Conservation (phyloP, 176 grass and related monocot species). For the Cymbopogon citratus region DNA sequence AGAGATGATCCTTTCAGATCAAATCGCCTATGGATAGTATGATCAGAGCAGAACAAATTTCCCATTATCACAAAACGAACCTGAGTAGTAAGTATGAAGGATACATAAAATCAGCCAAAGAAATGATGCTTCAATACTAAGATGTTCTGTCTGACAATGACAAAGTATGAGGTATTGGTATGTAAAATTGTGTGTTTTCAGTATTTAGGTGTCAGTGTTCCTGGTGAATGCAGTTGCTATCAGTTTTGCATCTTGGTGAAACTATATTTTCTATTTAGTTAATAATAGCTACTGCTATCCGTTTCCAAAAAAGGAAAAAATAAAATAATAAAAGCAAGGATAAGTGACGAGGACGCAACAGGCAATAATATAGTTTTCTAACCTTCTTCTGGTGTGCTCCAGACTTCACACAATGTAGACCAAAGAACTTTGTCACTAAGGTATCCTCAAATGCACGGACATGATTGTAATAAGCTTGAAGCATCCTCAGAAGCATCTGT, state of each 20-base stretch:
- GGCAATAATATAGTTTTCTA: slow-evolving; percentile 16
- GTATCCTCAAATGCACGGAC: slow-evolving; percentile 70
- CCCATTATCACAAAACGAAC: slow-evolving; percentile 98
- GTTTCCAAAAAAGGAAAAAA: background rate
- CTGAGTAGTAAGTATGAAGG: slow-evolving; percentile 37
- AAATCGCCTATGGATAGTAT: slow-evolving; percentile 81
- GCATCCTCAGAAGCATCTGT: slow-evolving; percentile 89
- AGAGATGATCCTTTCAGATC: slow-evolving; percentile 93
- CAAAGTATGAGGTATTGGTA: background rate
- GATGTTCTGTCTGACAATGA: background rate
- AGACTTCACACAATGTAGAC: slow-evolving; percentile 81
- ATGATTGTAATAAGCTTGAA: slow-evolving; percentile 85
- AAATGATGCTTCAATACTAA: slow-evolving; percentile 1
- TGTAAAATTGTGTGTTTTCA: background rate
- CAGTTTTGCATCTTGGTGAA: background rate
- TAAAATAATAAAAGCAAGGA: background rate
- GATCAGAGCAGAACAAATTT: slow-evolving; percentile 83
- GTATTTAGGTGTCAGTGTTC: background rate
- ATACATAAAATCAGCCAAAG: slow-evolving; percentile 24
- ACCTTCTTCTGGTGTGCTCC: slow-evolving; percentile 83
- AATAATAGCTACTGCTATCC: background rate
- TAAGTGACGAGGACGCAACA: background rate
- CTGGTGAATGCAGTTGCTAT: background rate
- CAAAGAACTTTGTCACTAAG: slow-evolving; percentile 86
- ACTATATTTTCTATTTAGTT: background rate